Evolutionary conservation across 208 protist genomes (phyloP), one percentile per base, ranked within the genome.

Genomic region (Trypanosoma theileri): DNA sequence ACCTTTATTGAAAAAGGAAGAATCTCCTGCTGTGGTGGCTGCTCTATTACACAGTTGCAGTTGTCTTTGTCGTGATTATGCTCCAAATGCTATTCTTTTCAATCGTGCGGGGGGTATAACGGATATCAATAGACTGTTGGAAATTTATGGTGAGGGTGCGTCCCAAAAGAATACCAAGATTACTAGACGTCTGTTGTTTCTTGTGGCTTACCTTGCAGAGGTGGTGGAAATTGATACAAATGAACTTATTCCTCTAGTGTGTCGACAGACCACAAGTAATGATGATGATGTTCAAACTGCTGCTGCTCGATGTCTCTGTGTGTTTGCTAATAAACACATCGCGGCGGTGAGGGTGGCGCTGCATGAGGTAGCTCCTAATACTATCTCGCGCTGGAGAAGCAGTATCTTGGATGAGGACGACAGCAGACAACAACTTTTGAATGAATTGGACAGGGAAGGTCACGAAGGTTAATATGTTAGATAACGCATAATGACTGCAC

Each of bases 41-140:
- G 80, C 81, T 4, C 50, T 92, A 4, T 51, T 92, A 61, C 78
- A 89, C 63, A 80, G 77, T 11, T 88, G 83, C 67, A 89, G 86
- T 62, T 89, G 81, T 66, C 63, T 92, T 35, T 89, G 86, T 64
- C 86, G 86, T 45, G 75, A 84, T n/a, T 81, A 69, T 55, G 28
- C 54, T 6, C 51, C 66, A 0, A 89, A 89, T 71, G 82, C 77
- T 3, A 44, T 75, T 59, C 54, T 66, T 13, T 88, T 92, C 53
- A 17, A 74, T 28, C 66, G 67, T 56, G 54, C 73, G n/a, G 74
- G 62, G 8, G 86, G 86, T 8, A 42, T 86, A 4, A 66, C 69
- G 0, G 67, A 66, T 17, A 24, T 73, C 11, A 58, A 8, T 12
- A 21, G 6, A 1, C 14, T 78, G 6, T 51, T 73, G 16, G 28